Evolutionary conservation across 805 yeast species (phyloP), one percentile per base, ranked within the genome.

Genomic region (Cyberlindnera nakhonratchasimensis): DNA sequence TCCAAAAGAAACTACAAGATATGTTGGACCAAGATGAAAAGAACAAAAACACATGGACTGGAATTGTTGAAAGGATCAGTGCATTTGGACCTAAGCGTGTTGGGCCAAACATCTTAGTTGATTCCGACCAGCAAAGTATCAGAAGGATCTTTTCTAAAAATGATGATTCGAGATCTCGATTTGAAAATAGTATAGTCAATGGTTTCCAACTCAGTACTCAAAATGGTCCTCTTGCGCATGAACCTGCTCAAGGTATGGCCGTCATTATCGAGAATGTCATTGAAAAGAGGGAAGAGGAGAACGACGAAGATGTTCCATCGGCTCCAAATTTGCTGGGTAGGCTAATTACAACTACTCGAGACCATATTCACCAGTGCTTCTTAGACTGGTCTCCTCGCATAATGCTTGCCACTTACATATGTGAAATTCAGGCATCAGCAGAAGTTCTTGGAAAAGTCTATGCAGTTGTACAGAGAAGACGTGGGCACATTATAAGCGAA

Each of bases 401-500:
- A 36, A 82, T 85, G 79, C 74, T 95, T 55, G 99, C 99, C 4
- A 87, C 84, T 79, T 93, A 93, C 59, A 71, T 85, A 0, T 90
- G 97, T 70, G 97, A 91, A 51, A 86, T 93, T 51, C 99, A 93
- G 64, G 93, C 98, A 0, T 77, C 95, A 2, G 79, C 96, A 0
- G 99, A 93, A 50, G 97, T 88, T 0, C 69, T 93, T 39, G 99
- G 99, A 32, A 88, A 86, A 59, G 98, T 93, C 0, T 93, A 93
- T 59, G 93, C 89, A 0, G 98, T 91, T 16, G 87, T 93, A 19
- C 96, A 95, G 50, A 79, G 79, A 55, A 74, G 96, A 55, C 82
- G 86, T 29, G 99, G 99, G 22, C 67, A 76, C 39, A 86, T 93
- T 42, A 74, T 83, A 2, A 77, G 89, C 4, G 99, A 93, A 63